Base-by-base conservation (phyloP, 2,329 filamentous ascomycete species). In the Trichoderma atrobrunneum region DNA sequence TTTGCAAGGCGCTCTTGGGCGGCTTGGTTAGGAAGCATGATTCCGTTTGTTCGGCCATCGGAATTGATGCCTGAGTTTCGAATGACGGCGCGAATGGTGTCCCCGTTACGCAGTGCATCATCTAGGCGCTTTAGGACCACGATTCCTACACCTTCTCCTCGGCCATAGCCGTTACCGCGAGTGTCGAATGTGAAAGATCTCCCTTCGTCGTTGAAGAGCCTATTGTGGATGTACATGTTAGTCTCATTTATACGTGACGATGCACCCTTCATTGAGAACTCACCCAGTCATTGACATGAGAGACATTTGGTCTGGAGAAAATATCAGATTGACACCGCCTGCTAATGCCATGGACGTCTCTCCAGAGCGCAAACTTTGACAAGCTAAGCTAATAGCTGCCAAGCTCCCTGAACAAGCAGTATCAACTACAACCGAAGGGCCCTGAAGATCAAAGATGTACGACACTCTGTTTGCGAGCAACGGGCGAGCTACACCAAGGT, bases 401-500 rank as follows among this genome's bases (percentile, higher is more conserved):
- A 87, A 76, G 61, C 82, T 84, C 14, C 82, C 81, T 0, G 85
- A 87, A 73, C 86, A 88, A 0, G 84, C 86, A 0, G 86, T 87
- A 71, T 87, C 85, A 2, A 87, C 79, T 1, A 85, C 85, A 74
- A 86, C 78, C 4, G 82, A 84, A 0, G 85, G 83, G 0, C 86
- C 85, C 5, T 76, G 75, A 64, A 86, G 81, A 74, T 87, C 81
- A 73, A 84, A 86, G 60, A 82, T 83, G 74, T 86, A 85, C 1
- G 83, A 85, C 6, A 87, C 75, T 14, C 85, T 80, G 74, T 86
- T 86, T 0, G 84, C 78, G 10, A 85, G 67, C 51, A 85, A 82
- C 3, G 64, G 3, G 79, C 80, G 7, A 79, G 77, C 2, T 79
- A 81, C 57, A 80, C 82, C 73, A 84, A 84, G 0, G 82, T 85